Evolutionary conservation across 192 early-diverging fungal species (phyloP), one percentile per base, ranked within the genome.

Genomic region (Gamsiella multidivaricata): DNA sequence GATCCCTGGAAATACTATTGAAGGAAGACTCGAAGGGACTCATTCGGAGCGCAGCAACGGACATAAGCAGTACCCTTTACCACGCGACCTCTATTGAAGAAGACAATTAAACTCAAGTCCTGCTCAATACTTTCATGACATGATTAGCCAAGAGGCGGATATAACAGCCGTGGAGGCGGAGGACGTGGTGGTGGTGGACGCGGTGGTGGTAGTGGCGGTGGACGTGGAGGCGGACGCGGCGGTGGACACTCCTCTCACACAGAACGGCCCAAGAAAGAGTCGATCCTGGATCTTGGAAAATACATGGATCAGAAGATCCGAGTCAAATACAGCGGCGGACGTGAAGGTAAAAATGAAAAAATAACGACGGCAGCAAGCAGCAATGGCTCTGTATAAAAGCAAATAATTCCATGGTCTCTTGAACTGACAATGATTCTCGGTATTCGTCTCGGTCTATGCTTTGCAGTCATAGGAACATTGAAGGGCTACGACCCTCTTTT

Each of bases 401-500:
- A n/a, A n/a, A n/a, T n/a, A n/a, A n/a, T n/a, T n/a, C n/a, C n/a
- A n/a, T n/a, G n/a, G n/a, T 17, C 22, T 10, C 18, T 5, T 14
- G 49, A 20, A 22, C 15, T 50, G 49, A 1, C 5, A 50, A 50
- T n/a, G n/a, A n/a, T n/a, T n/a, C n/a, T n/a, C n/a, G n/a, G n/a
- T n/a, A n/a, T n/a, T n/a, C n/a, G n/a, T n/a, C n/a, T n/a, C n/a
- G n/a, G n/a, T 15, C 26, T 17, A 50, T 23, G 33, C 14, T 2
- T 32, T 49, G 9, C 80, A 98, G 97, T 98, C 33, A 88, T 90
- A 18, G 96, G 97, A 36, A 87, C 88, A 15, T 83, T 99, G 45
- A 96, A 97, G 83, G 96, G 96, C 17, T 95, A 89, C 58, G 97
- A 99, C 81, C 95, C 88, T 36, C 86, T 99, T 46, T 79, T 94